These are phyloP conservation scores for Penicillium polonicum DNA, from an alignment of 2,329 filamentous ascomycete genomes.

Conservation along the genomic window DNA sequence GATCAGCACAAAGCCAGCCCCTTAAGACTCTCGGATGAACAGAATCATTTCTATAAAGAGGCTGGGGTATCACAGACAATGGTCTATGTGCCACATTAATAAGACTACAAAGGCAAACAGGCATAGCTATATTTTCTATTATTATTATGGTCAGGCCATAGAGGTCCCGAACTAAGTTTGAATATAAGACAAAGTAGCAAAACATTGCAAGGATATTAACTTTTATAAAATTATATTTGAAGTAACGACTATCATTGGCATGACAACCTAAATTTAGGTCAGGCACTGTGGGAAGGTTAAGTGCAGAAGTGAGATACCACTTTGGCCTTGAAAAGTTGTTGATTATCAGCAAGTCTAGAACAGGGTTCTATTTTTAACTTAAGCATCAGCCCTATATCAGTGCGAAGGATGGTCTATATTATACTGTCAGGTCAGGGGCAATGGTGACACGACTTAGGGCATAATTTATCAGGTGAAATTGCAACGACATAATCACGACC, in stretches of 20 bases:
- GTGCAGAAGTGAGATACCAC: neutral
- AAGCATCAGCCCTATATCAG: neutral
- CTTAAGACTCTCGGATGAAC: neutral
- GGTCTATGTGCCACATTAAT: neutral
- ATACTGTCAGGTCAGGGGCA: neutral
- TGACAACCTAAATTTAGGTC: slow-evolving; percentile 4
- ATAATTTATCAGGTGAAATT: neutral
- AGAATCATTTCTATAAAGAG: neutral
- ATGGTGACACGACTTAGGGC: slow-evolving; percentile 1
- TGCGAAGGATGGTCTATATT: neutral
- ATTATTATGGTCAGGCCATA: neutral
- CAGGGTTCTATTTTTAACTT: neutral
- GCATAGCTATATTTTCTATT: neutral
- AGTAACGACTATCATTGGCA: neutral
- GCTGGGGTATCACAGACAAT: slow-evolving; percentile 1
- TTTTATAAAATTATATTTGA: neutral
- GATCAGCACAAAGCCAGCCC: neutral
- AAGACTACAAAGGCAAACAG: neutral
- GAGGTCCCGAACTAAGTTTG: neutral
- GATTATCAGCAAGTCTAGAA: neutral
- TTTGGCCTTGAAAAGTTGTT: neutral
- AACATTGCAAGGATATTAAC: neutral
- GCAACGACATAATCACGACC: neutral
- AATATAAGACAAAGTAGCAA: slow-evolving; percentile 1
- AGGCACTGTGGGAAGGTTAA: neutral